Base-by-base conservation (phyloP, 257 asterid genomes). In the Leptodermis oblonga region DNA sequence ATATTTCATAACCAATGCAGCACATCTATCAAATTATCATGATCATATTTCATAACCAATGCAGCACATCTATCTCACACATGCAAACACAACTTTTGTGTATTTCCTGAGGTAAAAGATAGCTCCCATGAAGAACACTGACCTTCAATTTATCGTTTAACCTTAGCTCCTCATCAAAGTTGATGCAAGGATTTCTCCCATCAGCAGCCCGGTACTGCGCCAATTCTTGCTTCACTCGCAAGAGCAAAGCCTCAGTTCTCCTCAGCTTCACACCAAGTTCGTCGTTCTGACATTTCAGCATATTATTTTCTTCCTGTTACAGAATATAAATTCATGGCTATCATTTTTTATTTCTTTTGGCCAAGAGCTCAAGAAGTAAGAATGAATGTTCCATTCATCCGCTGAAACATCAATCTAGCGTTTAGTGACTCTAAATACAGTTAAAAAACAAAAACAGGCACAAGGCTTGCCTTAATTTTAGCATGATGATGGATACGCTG, bases 401-500 rank as follows among this genome's bases (percentile, higher is more conserved):
- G 43, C 31, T 49, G 28, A 60, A 20, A 30, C 18, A 23, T n/a
- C 34, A 20, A 11, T 33, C 46, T 22, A 67, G 26, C 5, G 43
- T 41, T 63, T 51, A 23, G 17, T 30, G 28, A 20, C 13, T 65
- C 55, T 34, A 26, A n/a, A 22, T 25, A 18, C 51, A 23, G 56
- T 30, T 56, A 42, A 7, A 12, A 36, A 11, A 3, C 31, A 36
- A 49, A 31, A 34, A 41, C 45, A 33, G 22, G 41, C 17, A 34
- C 20, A 25, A 65, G 23, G 28, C 79, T 68, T 78, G 71, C 99
- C 96, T 94, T 94, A 22, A 89, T 91, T 84, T 91, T 94, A 34
- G 97, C 96, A 76, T 94, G 99, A 82, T 94, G 99, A 77, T 94
- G 97, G 78, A 94, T 94, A 36, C 97, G 96, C 73, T 94, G 97